phyloP scores from a whole-genome alignment of 495 filamentous ascomycete genomes.

The Tuber umbilicatum region DNA sequence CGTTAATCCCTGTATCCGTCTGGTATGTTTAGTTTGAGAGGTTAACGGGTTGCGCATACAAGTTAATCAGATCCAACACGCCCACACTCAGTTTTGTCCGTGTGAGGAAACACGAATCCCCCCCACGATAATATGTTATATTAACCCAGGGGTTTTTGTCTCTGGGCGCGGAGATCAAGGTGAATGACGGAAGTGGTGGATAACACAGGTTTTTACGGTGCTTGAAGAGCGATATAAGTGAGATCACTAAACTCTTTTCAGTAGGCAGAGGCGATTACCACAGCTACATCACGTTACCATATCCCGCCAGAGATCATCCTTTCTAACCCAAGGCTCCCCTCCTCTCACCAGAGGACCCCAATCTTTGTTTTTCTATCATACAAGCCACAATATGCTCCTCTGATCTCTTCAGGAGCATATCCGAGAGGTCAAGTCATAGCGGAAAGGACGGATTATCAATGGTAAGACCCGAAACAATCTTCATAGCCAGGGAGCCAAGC shows the following conservation, averaged over 20 bases:
- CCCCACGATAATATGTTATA: no score
- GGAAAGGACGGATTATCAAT: neutral
- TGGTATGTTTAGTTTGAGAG: no score
- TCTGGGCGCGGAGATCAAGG: no score
- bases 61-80: no score
- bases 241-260: neutral
- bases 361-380: neutral
- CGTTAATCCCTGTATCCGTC: no score
- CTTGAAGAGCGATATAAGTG: neutral
- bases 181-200: no score
- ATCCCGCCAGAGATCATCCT: neutral
- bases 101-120: no score
- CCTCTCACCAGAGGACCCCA: neutral
- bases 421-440: neutral
- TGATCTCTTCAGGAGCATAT: neutral
- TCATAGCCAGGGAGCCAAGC: neutral
- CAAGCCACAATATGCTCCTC: neutral
- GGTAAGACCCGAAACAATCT: neutral
- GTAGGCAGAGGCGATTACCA: no score
- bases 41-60: no score
- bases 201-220: neutral
- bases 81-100: no score
- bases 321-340: neutral
- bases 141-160: no score
- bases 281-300: no score